phyloP scores from a whole-genome alignment of 441 rosid species.

The Pelargonium myrrhifolium region DNA sequence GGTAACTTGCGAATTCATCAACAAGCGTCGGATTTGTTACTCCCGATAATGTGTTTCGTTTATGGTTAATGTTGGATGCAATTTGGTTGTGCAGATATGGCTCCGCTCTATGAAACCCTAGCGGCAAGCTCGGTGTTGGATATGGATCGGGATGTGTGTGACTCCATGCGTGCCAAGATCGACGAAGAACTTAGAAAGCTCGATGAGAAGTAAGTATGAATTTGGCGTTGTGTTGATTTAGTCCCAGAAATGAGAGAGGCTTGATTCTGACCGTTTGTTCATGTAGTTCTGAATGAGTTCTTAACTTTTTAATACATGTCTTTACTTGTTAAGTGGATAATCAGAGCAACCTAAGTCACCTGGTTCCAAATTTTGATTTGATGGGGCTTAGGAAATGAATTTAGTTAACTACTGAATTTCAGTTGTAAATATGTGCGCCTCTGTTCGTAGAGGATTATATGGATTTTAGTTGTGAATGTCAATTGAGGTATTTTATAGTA shows the following conservation, averaged over 20 bases:
- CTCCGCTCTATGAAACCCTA: slow-evolving; percentile 81
- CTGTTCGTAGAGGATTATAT: too few relatives aligned
- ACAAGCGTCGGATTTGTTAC: background rate
- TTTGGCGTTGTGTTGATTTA: background rate
- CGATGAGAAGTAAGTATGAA: slow-evolving; percentile 72
- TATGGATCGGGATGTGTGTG: slow-evolving; percentile 58
- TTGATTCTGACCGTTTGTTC: background rate
- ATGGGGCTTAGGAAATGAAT: background rate
- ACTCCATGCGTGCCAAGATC: slow-evolving; percentile 53
- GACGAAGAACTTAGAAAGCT: slow-evolving; percentile 84
- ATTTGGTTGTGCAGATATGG: slow-evolving; percentile 53
- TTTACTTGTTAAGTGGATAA: too few relatives aligned
- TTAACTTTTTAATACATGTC: background rate
- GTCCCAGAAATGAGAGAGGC: background rate
- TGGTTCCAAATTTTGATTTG: background rate
- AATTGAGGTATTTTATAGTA: too few relatives aligned
- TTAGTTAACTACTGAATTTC: background rate
- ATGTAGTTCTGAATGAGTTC: too few relatives aligned
- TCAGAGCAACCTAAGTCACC: background rate
- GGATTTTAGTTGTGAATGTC: too few relatives aligned
- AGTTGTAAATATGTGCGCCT: too few relatives aligned
- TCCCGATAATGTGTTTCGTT: background rate
- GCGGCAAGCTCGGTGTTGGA: slow-evolving; percentile 56
- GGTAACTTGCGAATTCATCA: slow-evolving; percentile 27
- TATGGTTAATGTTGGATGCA: background rate